Evolutionary conservation across 768 basidiomycete species (phyloP), one percentile per base, ranked within the genome.

Genomic region (Lyophyllum shimeji): DNA sequence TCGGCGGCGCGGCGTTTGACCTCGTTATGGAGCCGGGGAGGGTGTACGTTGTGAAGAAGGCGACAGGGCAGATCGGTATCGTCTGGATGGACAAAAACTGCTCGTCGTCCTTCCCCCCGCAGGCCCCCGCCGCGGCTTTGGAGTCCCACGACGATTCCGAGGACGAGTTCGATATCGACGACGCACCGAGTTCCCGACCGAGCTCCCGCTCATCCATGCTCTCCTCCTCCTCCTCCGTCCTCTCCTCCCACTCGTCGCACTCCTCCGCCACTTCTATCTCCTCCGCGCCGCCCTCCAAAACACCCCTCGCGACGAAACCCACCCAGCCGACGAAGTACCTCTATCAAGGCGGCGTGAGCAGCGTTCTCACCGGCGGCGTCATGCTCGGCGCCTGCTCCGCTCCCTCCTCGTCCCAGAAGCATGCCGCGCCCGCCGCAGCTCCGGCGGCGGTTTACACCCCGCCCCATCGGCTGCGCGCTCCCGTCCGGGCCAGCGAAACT

Each of bases 291-390:
- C n/a, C n/a, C n/a, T n/a, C n/a, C n/a, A n/a, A n/a, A n/a, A n/a
- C n/a, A n/a, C n/a, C n/a, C n/a, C n/a, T n/a, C n/a, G n/a, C n/a
- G n/a, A n/a, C 29, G 29, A 29, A 29, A 9, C 39, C 50, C 59
- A 17, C 68, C 68, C 52, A 67, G 31, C 55, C 68, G 11, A 71
- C 68, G 13, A 72, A 68, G 29, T 78, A 76, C 61, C 65, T 74
- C 13, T 78, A 78, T 60, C 69, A 71, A 56, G 77, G 75, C 45
- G 77, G 77, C 13, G 67, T 74, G 37, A 77, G 76, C 65, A 75
- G 69, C 57, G 73, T 75, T 31, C 70, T 77, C 46, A 74, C 72
- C 12, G 77, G 77, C 20, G 77, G 77, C 37, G 76, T 78, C 17
- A 78, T 76, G 77, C 74, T 78, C 34, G 77, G 74, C 12, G 20